Percentiles rank a stretch among this genome's conserved stretches.
phyloP scores from a whole-genome alignment of 1,139 yeast genomes.

The Yamadazyma atlantica region DNA sequence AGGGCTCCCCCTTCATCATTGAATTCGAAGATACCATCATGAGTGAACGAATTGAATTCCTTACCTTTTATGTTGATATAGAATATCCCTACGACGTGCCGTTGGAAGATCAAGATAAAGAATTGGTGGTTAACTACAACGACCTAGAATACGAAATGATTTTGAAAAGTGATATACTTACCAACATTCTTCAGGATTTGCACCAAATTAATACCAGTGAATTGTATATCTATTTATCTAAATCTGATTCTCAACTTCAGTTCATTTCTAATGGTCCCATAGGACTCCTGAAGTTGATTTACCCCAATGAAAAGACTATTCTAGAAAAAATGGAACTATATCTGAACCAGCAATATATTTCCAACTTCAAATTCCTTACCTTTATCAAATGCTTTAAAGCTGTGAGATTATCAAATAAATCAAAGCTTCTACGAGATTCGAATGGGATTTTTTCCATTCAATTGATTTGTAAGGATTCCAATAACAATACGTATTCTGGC shows the following conservation, averaged over 20 bases:
- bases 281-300: conserved; percentile 65
- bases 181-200: conserved; percentile 66
- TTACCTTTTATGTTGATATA: conserved; percentile 53
- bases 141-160: conserved; percentile 62
- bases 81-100: conserved; percentile 32
- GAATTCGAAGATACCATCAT: conserved; percentile 71
- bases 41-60: conserved; percentile 69
- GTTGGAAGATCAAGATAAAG: conserved; percentile 22
- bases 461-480: conserved; percentile 36
- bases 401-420: conserved; percentile 56
- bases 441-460: conserved; percentile 54
- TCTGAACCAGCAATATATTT: conserved; percentile 12
- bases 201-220: conserved; percentile 63
- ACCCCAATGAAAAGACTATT: conserved; percentile 64
- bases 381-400: conserved; percentile 56
- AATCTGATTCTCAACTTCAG: conserved; percentile 33
- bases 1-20: conserved; percentile 65
- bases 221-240: conserved; percentile 48
- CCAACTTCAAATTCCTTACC: conserved; percentile 45
- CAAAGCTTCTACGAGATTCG: conserved; percentile 58
- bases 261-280: conserved; percentile 68
- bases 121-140: conserved; percentile 43
- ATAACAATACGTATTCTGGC: conserved; percentile 48
- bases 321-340: conserved; percentile 48
- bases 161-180: conserved; percentile 62